Base-by-base conservation (phyloP, 2,329 filamentous ascomycete genomes). In the Beauveria scarabaeidicola region DNA sequence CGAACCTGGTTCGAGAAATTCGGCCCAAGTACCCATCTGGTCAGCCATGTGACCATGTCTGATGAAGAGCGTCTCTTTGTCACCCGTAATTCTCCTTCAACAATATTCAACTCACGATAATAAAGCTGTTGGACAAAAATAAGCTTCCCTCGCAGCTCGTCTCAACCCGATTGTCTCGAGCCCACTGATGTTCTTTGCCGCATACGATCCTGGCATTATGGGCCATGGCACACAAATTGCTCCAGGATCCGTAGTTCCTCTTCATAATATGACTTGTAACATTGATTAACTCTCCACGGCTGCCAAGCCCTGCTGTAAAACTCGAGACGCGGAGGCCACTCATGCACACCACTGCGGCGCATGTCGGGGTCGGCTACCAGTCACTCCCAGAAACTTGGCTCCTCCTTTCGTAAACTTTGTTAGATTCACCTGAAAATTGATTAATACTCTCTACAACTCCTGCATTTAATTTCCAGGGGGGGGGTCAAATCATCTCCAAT, bases 401-500 rank as follows among this genome's bases (percentile, higher is more conserved):
- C 27, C 50, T 23, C 38, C 38, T 6, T 43, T 23, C 25, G 13
- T 11, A 10, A 38, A 8, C 17, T 11, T 19, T 43, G 2, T 29
- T 36, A 19, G 41, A 29, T 43, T 53, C 19, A 43, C 38, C 38
- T 21, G 21, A 41, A 19, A 3, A 52, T 21, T 46, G 23, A 10
- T 41, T 11, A 43, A 43, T 7, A 27, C 17, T 19, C 23, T 11
- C 6, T 29, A 19, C 19, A 19, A 43, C 4, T 43, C 51, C 36
- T 53, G 51, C 38, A 29, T 17, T 40, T 40, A 57, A 41, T 57
- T 27, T 50, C 44, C 23, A 36, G 29, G 29, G 29, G 54, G 54
- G 54, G 41, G 46, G 53, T 8, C 46, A 52, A 44, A 32, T 51
- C 25, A 29, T n/a, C 25, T 52, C 27, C 40, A 58, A 58, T 58